These are phyloP conservation scores for Fimicolochytrium jonesii DNA, from an alignment of 192 early-diverging fungal species.

Conservation along the genomic window DNA sequence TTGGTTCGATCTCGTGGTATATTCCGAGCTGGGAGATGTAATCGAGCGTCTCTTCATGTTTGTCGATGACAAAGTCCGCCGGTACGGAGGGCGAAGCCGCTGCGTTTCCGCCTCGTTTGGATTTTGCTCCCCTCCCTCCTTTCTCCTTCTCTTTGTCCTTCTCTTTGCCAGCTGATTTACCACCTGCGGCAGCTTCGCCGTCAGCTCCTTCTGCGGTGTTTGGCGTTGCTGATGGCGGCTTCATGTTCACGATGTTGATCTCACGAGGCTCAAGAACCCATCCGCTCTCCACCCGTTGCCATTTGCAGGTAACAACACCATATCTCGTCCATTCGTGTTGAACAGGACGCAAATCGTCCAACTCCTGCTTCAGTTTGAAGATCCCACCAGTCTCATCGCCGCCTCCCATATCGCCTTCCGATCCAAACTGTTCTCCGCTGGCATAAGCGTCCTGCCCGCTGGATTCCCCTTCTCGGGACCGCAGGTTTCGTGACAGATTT, in stretches of 20 bases:
- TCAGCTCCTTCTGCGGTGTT: too few relatives aligned
- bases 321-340: conserved; percentile 10
- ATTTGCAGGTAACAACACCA: not conserved
- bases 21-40: conserved; percentile 21
- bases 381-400: too few relatives aligned
- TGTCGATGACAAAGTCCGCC: conserved; percentile 42
- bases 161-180: conserved; percentile 24
- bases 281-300: not conserved
- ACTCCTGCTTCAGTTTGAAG: not conserved
- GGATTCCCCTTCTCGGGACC: too few relatives aligned
- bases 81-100: conserved; percentile 4
- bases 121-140: not conserved
- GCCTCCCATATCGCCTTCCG: too few relatives aligned
- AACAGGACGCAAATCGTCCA: conserved; percentile 1
- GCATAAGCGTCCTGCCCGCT: too few relatives aligned
- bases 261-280: not conserved
- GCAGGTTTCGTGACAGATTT: too few relatives aligned
- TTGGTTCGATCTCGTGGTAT: conserved; percentile 17
- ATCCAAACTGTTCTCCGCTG: too few relatives aligned
- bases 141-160: conserved; percentile 28
- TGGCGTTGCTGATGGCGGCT: too few relatives aligned
- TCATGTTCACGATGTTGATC: conserved; percentile 1
- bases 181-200: not conserved
- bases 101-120: not conserved
- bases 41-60: conserved; percentile 25